Percentiles rank a stretch among this genome's conserved stretches.
phyloP scores from a whole-genome alignment of 106 monocot species.

The Chionographis japonica region DNA sequence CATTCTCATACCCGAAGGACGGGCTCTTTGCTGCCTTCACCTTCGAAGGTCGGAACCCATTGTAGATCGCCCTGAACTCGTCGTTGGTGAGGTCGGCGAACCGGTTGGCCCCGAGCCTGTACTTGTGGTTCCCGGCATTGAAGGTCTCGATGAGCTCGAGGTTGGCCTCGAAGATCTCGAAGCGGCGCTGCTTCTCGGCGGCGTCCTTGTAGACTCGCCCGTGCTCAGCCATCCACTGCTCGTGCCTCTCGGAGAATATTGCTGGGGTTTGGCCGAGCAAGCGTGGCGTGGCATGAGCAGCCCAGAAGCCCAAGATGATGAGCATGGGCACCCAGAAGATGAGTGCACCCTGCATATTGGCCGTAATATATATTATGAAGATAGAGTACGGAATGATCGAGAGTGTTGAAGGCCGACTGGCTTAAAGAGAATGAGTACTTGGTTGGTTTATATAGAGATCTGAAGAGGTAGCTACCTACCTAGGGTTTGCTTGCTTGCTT shows the following conservation, averaged over 20 bases:
- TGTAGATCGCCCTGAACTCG: conserved; percentile 37
- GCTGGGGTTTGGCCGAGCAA: too few species aligned
- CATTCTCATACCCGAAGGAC: conserved; percentile 9
- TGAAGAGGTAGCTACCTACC: too few species aligned
- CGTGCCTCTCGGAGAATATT: conserved; percentile 7
- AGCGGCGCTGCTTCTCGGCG: conserved; percentile 36
- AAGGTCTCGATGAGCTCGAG: conserved; percentile 42
- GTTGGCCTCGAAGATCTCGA: conserved; percentile 51
- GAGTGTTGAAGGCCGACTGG: too few species aligned
- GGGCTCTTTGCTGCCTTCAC: conserved; percentile 3
- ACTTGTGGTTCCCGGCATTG: conserved; percentile 21
- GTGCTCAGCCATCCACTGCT: conserved; percentile 30
- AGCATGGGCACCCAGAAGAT: too few species aligned
- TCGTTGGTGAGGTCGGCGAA: conserved; percentile 70
- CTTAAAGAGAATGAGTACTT: too few species aligned
- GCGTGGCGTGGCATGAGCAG: too few species aligned
- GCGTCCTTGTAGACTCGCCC: conserved; percentile 31
- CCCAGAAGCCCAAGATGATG: too few species aligned
- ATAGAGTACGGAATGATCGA: too few species aligned
- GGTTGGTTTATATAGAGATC: too few species aligned
- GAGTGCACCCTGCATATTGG: too few species aligned
- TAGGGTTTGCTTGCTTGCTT: too few species aligned
- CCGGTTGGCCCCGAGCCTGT: conserved; percentile 43
- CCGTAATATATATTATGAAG: too few species aligned
- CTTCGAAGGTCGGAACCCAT: conserved; percentile 18